Evolutionary conservation across 1,284 basidiomycete species (phyloP).

Genomic region (Cutaneotrichosporon sp.): DNA sequence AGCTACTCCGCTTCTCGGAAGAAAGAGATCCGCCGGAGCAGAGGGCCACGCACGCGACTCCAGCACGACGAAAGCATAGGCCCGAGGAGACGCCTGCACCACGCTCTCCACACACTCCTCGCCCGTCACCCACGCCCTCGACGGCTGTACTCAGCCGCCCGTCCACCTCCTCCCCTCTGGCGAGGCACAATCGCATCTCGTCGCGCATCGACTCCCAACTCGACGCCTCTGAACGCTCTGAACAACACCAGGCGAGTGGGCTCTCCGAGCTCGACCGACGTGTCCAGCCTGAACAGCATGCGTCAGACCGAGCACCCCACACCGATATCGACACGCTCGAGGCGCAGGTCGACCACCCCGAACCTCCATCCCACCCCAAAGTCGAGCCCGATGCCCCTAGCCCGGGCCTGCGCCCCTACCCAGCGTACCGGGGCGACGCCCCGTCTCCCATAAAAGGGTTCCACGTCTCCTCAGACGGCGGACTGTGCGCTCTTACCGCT

Average conservation of each 20-base stretch:
- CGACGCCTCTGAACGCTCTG: background rate
- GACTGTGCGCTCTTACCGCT: background rate
- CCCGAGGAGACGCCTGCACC: too few relatives aligned
- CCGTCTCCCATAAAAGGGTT: conserved; percentile 11
- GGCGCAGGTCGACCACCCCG: too few relatives aligned
- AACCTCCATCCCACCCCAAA: too few relatives aligned
- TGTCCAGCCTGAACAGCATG: too few relatives aligned
- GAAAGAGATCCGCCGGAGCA: background rate
- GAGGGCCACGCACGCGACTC: background rate
- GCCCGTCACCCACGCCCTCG: background rate
- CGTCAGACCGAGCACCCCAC: too few relatives aligned
- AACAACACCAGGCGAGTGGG: background rate
- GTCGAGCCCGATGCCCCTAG: background rate
- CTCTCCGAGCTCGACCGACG: background rate
- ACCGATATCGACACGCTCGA: background rate
- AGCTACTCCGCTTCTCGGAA: background rate
- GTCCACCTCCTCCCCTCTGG: background rate
- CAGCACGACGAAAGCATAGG: too few relatives aligned
- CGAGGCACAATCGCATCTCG: background rate
- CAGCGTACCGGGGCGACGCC: background rate
- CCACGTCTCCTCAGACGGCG: conserved; percentile 14
- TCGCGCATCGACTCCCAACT: background rate
- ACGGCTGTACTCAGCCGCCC: background rate
- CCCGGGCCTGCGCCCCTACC: background rate
- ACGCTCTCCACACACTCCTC: too few relatives aligned